Base-by-base conservation (phyloP, 768 basidiomycete species). In the Collybiopsis confluens region DNA sequence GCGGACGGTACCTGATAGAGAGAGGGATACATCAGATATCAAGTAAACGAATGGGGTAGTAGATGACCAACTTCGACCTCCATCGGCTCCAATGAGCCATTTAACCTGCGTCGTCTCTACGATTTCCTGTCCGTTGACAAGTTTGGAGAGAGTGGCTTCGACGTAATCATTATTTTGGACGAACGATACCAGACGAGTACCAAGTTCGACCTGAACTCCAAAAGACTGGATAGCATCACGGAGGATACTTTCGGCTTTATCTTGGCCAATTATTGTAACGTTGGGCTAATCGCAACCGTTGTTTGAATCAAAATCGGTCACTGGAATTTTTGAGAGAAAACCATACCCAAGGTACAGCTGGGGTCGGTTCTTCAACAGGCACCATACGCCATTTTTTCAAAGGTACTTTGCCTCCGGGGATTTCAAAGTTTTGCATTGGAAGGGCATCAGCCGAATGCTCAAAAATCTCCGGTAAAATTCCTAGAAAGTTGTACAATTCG, bases 11-110 rank as follows among this genome's bases (percentile, higher is more conserved):
- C n/a, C n/a, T n/a, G n/a, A n/a, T n/a, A n/a, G n/a, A n/a, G n/a
- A n/a, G n/a, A n/a, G n/a, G n/a, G n/a, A n/a, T n/a, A n/a, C n/a
- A n/a, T n/a, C n/a, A n/a, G n/a, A n/a, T n/a, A n/a, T n/a, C n/a
- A n/a, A n/a, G n/a, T n/a, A n/a, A n/a, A n/a, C n/a, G n/a, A n/a
- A n/a, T n/a, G n/a, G n/a, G n/a, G n/a, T n/a, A n/a, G n/a, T n/a
- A n/a, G n/a, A n/a, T n/a, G n/a, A n/a, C n/a, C n/a, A n/a, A 33
- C 75, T 71, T 28, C 67, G 69, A 1, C 73, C 76, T 5, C 76
- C 76, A 58, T 79, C 77, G 1, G 73, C 64, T 5, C 77, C 77
- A 49, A 79, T 64, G 52, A 78, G 63, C 64, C 68, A 78, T 8
- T 66, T 67, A 42, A 65, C 72, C 2, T 51, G 55, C 4, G 61